phyloP scores from a whole-genome alignment of 1,139 yeast species.

The Diutina rugosa region DNA sequence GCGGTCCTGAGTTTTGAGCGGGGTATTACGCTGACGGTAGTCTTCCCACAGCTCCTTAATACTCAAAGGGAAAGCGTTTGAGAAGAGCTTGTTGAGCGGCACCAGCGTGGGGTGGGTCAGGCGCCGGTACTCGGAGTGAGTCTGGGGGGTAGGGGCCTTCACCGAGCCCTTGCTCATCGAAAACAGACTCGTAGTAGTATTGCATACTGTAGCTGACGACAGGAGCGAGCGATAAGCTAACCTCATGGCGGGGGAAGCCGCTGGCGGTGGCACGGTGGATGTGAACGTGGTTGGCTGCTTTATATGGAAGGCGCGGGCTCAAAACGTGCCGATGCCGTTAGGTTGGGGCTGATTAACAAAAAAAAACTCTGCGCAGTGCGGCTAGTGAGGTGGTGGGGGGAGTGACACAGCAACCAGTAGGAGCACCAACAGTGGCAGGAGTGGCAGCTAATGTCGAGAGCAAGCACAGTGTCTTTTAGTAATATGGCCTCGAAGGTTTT shows the following conservation, averaged over 20 bases:
- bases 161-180: not conserved
- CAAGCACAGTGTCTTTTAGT: not conserved
- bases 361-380: not conserved
- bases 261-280: not conserved
- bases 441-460: not conserved
- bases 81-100: conserved; percentile 37
- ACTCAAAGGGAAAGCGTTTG: conserved; percentile 46
- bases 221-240: not conserved
- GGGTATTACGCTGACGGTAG: conserved; percentile 25
- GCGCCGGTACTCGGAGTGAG: conserved; percentile 10
- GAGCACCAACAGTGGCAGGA: not conserved
- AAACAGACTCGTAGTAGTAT: not conserved
- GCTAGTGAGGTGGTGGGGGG: not conserved
- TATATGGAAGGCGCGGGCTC: not conserved
- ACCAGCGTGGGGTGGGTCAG: conserved; percentile 55
- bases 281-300: not conserved
- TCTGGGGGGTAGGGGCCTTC: not conserved
- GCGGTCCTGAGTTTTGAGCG: conserved; percentile 39
- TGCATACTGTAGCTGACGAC: not conserved
- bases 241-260: not conserved
- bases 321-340: not conserved
- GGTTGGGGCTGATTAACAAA: not conserved
- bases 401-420: not conserved
- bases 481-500: not conserved
- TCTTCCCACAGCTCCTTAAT: conserved; percentile 39